Evolutionary conservation across 108 stramenopile genomes (phyloP).

Genomic region (Schizochytrium sp.): DNA sequence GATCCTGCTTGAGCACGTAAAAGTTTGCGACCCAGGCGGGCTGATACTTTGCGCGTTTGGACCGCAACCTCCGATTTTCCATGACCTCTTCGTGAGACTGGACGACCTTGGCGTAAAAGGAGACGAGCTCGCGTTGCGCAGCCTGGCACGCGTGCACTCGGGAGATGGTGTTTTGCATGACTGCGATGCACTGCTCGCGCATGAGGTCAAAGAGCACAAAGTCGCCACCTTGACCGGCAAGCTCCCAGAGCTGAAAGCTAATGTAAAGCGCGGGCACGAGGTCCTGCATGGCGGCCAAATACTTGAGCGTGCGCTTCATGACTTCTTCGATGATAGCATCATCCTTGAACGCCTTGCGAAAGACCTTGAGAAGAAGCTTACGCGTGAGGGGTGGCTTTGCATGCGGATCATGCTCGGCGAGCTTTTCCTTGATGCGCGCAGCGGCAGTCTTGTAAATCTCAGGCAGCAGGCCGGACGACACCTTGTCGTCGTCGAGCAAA

Average conservation of each 20-base stretch:
- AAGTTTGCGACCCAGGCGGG: slow-evolving; percentile 10
- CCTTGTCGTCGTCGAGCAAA: slow-evolving; percentile 8
- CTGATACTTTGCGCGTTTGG: not conserved
- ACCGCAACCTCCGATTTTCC: not conserved
- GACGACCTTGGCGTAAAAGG: slow-evolving; percentile 16
- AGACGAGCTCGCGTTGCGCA: not conserved
- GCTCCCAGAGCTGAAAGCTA: not conserved
- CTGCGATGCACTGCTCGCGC: slow-evolving; percentile 6
- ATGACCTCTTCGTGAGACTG: not conserved
- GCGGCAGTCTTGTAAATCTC: not conserved
- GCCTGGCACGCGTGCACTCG: not conserved
- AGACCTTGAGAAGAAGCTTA: not conserved
- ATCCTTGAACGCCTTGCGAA: not conserved
- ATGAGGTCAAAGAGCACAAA: slow-evolving; percentile 8
- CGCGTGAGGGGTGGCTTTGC: not conserved
- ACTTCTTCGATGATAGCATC: not conserved
- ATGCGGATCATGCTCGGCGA: not conserved
- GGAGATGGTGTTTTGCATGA: not conserved
- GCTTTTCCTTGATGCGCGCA: not conserved
- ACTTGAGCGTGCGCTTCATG: not conserved
- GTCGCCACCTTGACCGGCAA: not conserved
- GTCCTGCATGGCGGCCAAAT: not conserved
- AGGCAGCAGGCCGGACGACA: not conserved
- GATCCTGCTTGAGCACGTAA: not conserved
- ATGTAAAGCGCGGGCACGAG: not conserved